Evolutionary conservation across 306 rosid genomes (phyloP).

Genomic region (Astragalus membranaceus): DNA sequence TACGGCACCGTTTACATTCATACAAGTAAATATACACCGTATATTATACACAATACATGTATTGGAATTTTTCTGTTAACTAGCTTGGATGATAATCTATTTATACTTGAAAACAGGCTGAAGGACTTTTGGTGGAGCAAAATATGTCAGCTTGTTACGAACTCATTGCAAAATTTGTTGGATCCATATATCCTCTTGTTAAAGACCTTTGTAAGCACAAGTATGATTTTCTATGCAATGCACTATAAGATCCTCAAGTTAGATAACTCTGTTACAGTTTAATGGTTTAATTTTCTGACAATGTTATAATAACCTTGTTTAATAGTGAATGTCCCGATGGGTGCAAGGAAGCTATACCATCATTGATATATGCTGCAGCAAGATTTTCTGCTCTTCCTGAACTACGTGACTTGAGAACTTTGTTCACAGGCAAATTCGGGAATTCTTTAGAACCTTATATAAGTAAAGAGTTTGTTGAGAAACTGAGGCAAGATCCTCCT

Average conservation of each 20-base stretch:
- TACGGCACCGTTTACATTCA: not conserved
- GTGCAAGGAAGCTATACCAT: slow-evolving; percentile 66
- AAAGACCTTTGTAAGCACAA: slow-evolving; percentile 44
- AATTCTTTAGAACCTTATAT: slow-evolving; percentile 38
- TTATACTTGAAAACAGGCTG: slow-evolving; percentile 48
- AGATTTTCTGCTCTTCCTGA: slow-evolving; percentile 85
- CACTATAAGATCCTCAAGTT: not conserved
- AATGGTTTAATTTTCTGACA: not conserved
- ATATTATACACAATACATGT: not conserved
- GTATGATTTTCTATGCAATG: slow-evolving; percentile 25
- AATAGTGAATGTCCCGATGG: slow-evolving; percentile 65
- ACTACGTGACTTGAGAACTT: slow-evolving; percentile 60
- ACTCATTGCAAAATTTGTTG: slow-evolving; percentile 37
- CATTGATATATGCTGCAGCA: slow-evolving; percentile 82
- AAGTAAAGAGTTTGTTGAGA: slow-evolving; percentile 67
- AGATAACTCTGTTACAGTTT: not conserved
- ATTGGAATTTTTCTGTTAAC: too few relatives aligned
- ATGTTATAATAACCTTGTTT: not conserved
- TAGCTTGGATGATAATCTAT: not conserved
- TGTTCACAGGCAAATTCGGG: slow-evolving; percentile 50
- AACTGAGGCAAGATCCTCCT: slow-evolving; percentile 34
- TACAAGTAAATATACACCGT: not conserved
- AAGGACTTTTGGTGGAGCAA: slow-evolving; percentile 63
- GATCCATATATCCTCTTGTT: slow-evolving; percentile 34
- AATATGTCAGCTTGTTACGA: slow-evolving; percentile 53